Percentiles rank a stretch among this genome's conserved stretches.
Conservation (phyloP, 345 rosid species). For the Luvunga scandens region DNA sequence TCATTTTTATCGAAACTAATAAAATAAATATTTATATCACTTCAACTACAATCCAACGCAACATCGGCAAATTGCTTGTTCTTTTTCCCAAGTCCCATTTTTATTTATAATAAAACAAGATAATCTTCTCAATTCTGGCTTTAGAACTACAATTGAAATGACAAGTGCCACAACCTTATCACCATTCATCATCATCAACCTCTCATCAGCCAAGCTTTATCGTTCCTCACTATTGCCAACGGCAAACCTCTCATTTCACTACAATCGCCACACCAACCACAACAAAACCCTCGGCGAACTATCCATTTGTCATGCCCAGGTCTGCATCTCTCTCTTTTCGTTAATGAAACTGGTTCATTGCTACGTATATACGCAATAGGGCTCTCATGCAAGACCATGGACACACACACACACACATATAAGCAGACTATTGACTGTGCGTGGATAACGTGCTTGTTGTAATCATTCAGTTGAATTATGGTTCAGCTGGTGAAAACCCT, state of each 20-base stretch:
- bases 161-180: slow-evolving; percentile 35
- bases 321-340: neutral
- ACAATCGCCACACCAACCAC: slow-evolving; percentile 15
- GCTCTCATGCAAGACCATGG: too few species aligned
- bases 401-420: too few species aligned
- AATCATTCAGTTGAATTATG: slow-evolving; percentile 33
- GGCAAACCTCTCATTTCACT: neutral
- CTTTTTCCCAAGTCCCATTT: neutral
- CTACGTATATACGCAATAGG: too few species aligned
- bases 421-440: too few species aligned
- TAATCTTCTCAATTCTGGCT: neutral
- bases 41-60: too few species aligned
- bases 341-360: neutral
- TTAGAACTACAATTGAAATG: slow-evolving; percentile 16
- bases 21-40: too few species aligned
- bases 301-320: slow-evolving; percentile 23
- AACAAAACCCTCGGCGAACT: neutral
- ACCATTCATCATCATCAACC: slow-evolving; percentile 1
- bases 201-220: slow-evolving; percentile 10
- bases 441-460: too few species aligned
- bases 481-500: slow-evolving; percentile 30
- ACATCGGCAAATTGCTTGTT: neutral
- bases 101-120: neutral
- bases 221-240: neutral
- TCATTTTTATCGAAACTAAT: too few species aligned